Evolutionary conservation across 2,329 filamentous ascomycete genomes (phyloP).

Genomic region (Botrytis porri): DNA sequence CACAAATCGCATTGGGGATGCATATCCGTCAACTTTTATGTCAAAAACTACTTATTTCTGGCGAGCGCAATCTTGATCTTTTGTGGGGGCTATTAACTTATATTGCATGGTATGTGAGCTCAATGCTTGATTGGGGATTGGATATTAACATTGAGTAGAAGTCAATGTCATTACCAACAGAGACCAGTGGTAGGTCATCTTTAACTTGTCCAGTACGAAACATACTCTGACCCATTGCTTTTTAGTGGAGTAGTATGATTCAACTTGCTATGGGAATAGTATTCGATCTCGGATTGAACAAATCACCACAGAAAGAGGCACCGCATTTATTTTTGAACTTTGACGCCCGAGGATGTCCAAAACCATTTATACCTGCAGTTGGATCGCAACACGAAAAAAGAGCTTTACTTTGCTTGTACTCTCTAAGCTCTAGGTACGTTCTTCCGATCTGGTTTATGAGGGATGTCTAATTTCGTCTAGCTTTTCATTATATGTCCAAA

Average conservation of each 20-base stretch:
- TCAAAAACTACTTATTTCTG: conserved; percentile 46
- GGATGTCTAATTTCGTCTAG: conserved; percentile 31
- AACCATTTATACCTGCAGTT: conserved; percentile 17
- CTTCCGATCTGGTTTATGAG: conserved; percentile 15
- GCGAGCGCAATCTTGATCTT: conserved; percentile 51
- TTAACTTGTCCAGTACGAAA: background rate
- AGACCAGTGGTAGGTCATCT: background rate
- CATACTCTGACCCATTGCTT: background rate
- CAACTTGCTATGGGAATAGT: conserved; percentile 25
- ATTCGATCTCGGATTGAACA: conserved; percentile 25
- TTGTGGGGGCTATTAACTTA: conserved; percentile 47
- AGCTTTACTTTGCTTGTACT: conserved; percentile 49
- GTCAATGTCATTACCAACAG: conserved; percentile 30
- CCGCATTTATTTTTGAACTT: conserved; percentile 7
- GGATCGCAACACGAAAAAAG: conserved; percentile 50
- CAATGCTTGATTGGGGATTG: background rate
- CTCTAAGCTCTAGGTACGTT: conserved; percentile 41
- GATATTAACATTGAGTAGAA: conserved; percentile 35
- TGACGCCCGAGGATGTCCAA: conserved; percentile 16
- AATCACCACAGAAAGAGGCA: conserved; percentile 21
- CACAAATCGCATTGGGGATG: conserved; percentile 43
- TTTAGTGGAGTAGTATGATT: conserved; percentile 17
- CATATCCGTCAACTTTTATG: conserved; percentile 46
- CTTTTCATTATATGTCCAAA: conserved; percentile 43
- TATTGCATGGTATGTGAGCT: conserved; percentile 10